These are phyloP conservation scores for Ascochyta koolunga DNA, from an alignment of 2,329 filamentous ascomycete genomes.

Conservation along the genomic window DNA sequence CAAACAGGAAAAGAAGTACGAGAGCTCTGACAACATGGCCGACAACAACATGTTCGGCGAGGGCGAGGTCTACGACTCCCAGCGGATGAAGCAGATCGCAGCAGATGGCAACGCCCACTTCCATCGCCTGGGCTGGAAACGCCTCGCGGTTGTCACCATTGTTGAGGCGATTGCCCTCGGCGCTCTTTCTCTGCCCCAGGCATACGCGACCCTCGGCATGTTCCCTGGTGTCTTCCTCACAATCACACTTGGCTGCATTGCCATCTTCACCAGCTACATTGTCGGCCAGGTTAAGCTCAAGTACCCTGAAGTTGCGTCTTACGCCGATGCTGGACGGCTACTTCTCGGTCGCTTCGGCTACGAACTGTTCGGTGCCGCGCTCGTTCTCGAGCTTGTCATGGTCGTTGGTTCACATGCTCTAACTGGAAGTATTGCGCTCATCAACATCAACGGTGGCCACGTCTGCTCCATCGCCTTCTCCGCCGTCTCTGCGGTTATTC, in stretches of 20 bases:
- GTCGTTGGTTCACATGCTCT: conserved; percentile 21
- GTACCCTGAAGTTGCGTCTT: conserved; percentile 17
- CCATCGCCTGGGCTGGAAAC: conserved; percentile 22
- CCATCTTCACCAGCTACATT: conserved; percentile 22
- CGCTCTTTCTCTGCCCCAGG: conserved; percentile 18
- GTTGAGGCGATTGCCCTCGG: conserved; percentile 22
- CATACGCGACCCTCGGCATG: conserved; percentile 21
- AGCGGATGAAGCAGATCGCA: conserved; percentile 19
- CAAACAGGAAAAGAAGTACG: conserved; percentile 14
- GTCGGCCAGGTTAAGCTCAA: conserved; percentile 23
- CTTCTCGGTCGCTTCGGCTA: conserved; percentile 18
- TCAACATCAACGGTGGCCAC: conserved; percentile 22
- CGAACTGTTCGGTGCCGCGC: conserved; percentile 19
- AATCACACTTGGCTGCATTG: conserved; percentile 13
- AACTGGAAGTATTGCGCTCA: conserved; percentile 21
- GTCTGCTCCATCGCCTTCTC: conserved; percentile 21
- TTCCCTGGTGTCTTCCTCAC: conserved; percentile 19
- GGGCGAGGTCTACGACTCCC: conserved; percentile 16
- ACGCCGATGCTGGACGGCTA: conserved; percentile 20
- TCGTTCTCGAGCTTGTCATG: conserved; percentile 23
- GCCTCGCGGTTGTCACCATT: conserved; percentile 21
- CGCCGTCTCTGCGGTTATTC: conserved; percentile 19
- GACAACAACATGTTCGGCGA: conserved; percentile 15
- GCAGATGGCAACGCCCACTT: conserved; percentile 20
- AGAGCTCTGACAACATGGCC: conserved; percentile 10